Conservation (phyloP, 1,284 basidiomycete genomes). For the Pascua sp. region DNA sequence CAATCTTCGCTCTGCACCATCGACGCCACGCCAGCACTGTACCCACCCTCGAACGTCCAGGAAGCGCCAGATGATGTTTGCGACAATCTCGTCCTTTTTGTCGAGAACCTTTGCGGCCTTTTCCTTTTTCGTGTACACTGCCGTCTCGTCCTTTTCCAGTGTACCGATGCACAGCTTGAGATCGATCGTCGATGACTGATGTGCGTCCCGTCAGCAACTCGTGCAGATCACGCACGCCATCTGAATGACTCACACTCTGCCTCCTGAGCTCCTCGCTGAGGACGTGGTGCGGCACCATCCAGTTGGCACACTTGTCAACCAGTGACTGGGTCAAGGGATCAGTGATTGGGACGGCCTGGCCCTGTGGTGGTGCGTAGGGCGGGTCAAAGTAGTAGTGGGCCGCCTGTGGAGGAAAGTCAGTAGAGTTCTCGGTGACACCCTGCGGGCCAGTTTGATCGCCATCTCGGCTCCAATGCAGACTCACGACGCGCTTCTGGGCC, state of each 20-base stretch:
- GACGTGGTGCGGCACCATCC: constrained; percentile 82
- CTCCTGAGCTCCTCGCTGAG: constrained; percentile 93
- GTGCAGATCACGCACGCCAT: neutral
- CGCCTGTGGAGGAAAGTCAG: constrained; percentile 24
- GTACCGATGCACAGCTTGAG: constrained; percentile 92
- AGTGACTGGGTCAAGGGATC: constrained; percentile 76
- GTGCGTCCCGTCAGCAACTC: neutral
- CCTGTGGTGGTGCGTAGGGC: constrained; percentile 24
- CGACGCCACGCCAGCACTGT: constrained; percentile 15
- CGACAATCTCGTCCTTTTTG: constrained; percentile 97
- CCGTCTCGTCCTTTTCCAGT: constrained; percentile 72
- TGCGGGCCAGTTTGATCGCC: no score
- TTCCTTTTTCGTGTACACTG: constrained; percentile 69
- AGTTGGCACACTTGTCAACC: constrained; percentile 81
- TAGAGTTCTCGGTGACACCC: no score
- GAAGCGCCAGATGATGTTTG: constrained; percentile 97
- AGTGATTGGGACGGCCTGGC: constrained; percentile 61
- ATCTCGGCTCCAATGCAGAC: constrained; percentile 6
- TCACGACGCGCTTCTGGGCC: constrained; percentile 65
- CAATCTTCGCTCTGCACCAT: no score
- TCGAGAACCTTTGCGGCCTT: constrained; percentile 80
- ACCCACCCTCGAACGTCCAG: constrained; percentile 85
- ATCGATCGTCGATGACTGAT: constrained; percentile 91
- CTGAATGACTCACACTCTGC: constrained; percentile 74
- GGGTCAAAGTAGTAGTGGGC: constrained; percentile 54